A percentile compares a stretch with the other conserved stretches of the same genome.
Evolutionary conservation across 2,329 filamentous ascomycete genomes (phyloP).

Genomic region (Colletotrichum gloeosporioides): DNA sequence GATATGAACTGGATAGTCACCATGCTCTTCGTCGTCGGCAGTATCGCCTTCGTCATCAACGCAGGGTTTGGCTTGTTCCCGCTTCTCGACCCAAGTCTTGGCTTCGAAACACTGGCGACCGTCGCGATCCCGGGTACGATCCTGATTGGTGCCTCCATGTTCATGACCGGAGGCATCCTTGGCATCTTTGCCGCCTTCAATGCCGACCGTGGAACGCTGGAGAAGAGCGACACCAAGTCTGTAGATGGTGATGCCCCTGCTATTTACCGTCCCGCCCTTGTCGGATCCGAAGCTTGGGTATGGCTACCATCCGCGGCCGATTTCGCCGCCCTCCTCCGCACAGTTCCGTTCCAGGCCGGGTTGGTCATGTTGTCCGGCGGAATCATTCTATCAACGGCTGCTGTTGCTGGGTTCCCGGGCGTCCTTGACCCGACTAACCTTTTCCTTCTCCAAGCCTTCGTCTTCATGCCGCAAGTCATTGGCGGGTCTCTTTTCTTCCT

Average conservation of each 20-base stretch:
- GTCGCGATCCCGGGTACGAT: background rate
- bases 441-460: background rate
- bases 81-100: background rate
- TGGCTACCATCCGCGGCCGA: background rate
- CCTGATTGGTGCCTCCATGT: background rate
- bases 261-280: background rate
- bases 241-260: background rate
- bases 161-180: background rate
- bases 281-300: background rate
- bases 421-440: background rate
- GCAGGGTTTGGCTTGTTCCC: background rate
- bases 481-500: background rate
- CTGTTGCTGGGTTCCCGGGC: background rate
- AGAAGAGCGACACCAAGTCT: background rate
- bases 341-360: background rate
- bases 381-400: background rate
- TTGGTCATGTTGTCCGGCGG: background rate
- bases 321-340: background rate
- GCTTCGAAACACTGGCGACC: background rate
- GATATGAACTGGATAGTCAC: constrained; percentile 1
- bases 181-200: background rate
- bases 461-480: background rate
- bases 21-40: background rate
- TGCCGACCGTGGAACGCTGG: background rate
- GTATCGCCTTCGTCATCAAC: background rate